Conservation (phyloP, 2,329 filamentous ascomycete genomes). For the Penicillium sp. region DNA sequence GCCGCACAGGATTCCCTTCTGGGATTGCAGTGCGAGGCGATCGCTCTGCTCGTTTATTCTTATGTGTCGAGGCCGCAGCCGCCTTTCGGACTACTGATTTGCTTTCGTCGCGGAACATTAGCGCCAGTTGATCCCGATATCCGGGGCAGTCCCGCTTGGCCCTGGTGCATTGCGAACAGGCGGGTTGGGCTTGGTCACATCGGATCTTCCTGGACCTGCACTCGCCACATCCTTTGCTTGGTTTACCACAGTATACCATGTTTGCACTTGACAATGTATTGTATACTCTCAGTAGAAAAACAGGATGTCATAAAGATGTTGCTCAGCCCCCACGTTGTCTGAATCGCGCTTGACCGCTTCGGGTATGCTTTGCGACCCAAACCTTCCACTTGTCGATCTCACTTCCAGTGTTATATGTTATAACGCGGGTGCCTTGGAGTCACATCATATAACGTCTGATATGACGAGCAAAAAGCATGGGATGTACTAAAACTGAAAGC, state of each 20-base stretch:
- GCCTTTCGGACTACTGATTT: conserved; percentile 59
- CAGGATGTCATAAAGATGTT: not conserved
- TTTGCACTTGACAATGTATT: not conserved
- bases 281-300: not conserved
- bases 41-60: conserved; percentile 12
- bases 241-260: conserved; percentile 46
- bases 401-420: too few species aligned
- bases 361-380: conserved; percentile 10
- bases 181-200: conserved; percentile 60
- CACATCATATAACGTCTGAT: not conserved
- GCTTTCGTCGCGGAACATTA: conserved; percentile 67
- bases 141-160: conserved; percentile 61
- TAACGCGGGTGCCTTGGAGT: not conserved
- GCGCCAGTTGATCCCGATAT: conserved; percentile 61
- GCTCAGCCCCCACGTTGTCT: not conserved
- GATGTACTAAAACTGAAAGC: not conserved
- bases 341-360: conserved; percentile 4
- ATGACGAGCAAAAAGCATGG: too few species aligned
- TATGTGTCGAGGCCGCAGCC: conserved; percentile 34
- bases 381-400: not conserved
- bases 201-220: conserved; percentile 46
- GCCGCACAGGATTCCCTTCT: conserved; percentile 18
- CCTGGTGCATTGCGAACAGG: conserved; percentile 62
- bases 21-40: conserved; percentile 27
- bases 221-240: conserved; percentile 45